Conservation (phyloP, 257 asterid genomes). For the Solanum acaule region DNA sequence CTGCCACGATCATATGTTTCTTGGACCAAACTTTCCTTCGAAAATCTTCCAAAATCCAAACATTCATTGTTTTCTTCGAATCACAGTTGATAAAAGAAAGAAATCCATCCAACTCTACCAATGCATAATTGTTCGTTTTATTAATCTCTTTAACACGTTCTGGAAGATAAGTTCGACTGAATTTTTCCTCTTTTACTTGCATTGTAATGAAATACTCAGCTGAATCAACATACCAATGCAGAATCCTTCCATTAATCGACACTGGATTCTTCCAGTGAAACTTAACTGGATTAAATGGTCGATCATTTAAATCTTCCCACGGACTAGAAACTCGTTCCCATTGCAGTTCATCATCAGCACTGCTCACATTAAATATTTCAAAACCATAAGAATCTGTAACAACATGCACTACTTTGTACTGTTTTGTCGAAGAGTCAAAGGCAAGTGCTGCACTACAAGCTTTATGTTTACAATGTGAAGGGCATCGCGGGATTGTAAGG, state of each 20-base stretch:
- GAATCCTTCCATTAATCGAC: neutral
- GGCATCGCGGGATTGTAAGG: neutral
- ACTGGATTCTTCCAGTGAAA: neutral
- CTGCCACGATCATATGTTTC: neutral
- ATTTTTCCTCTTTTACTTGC: neutral
- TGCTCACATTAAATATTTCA: neutral
- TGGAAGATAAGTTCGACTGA: neutral
- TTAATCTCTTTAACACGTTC: neutral
- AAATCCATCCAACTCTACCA: constrained; percentile 2
- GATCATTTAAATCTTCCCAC: neutral
- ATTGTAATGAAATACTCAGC: constrained; percentile 3
- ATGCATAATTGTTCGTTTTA: neutral
- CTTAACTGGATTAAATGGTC: neutral
- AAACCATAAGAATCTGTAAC: constrained; percentile 4
- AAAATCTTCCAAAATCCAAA: constrained; percentile 8
- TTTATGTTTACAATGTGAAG: neutral
- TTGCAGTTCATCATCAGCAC: neutral
- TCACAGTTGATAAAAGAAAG: neutral
- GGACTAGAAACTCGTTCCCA: constrained; percentile 10
- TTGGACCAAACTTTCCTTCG: constrained; percentile 5
- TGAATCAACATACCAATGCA: constrained; percentile 7
- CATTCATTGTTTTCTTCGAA: neutral
- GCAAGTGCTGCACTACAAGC: constrained; percentile 6
- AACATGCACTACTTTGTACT: constrained; percentile 10
- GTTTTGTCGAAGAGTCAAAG: neutral